Evolutionary conservation across 2,329 filamentous ascomycete genomes (phyloP).

Genomic region (Blastomyces parvus): DNA sequence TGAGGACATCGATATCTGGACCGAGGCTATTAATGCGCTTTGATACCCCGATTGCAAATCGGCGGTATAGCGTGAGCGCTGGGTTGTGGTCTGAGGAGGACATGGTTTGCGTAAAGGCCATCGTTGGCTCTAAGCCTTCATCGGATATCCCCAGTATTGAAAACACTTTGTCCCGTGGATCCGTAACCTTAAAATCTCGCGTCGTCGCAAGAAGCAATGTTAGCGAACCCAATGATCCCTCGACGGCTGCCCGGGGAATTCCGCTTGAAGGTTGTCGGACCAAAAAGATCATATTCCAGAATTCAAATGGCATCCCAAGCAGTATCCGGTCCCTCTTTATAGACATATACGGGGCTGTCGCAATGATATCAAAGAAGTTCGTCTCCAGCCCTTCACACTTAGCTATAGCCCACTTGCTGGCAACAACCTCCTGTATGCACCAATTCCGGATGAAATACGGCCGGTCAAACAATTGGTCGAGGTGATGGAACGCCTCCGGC

Average conservation of each 20-base stretch:
- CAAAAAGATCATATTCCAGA: slow-evolving; percentile 7
- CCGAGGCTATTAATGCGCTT: slow-evolving; percentile 6
- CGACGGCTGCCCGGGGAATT: neutral
- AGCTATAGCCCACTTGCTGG: slow-evolving; percentile 14
- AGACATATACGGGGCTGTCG: neutral
- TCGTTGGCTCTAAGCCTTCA: slow-evolving; percentile 7
- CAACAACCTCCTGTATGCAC: slow-evolving; percentile 14
- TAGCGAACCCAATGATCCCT: slow-evolving; percentile 6
- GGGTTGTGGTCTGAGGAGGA: neutral
- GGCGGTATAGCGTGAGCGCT: neutral
- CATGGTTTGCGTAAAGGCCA: slow-evolving; percentile 5
- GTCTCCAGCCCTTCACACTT: slow-evolving; percentile 10
- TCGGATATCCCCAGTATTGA: slow-evolving; percentile 8
- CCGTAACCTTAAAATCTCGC: slow-evolving; percentile 9
- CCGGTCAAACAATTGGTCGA: slow-evolving; percentile 5
- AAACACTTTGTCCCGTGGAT: slow-evolving; percentile 11
- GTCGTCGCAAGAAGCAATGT: slow-evolving; percentile 4
- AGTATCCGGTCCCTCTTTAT: slow-evolving; percentile 1
- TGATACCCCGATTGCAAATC: neutral
- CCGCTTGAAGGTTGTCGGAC: neutral
- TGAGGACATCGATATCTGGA: slow-evolving; percentile 6
- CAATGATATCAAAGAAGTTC: slow-evolving; percentile 10
- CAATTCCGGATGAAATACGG: slow-evolving; percentile 11
- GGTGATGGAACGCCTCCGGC: slow-evolving; percentile 4
- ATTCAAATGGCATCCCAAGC: slow-evolving; percentile 2